Evolutionary conservation across 352 stramenopile genomes (phyloP), one percentile per base, ranked within the genome.

Genomic region (Globisporangium sylvaticum): DNA sequence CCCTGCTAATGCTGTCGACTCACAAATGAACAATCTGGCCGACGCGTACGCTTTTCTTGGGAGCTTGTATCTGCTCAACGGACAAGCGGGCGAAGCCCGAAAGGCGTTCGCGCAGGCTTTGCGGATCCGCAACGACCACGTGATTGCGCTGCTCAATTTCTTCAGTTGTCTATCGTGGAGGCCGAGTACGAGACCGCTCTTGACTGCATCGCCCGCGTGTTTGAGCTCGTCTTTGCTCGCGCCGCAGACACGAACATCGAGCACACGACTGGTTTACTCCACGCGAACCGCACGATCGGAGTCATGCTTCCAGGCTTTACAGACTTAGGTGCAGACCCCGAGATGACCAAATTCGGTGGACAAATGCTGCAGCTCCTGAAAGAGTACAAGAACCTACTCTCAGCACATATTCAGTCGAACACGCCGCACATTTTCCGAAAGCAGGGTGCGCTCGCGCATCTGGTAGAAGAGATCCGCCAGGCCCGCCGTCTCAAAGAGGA

Each of bases 341-440:
- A 72, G 2, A 54, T 80, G 20, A 14, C 20, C 10, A 29, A 62
- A 4, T 52, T 66, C 1, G 71, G 65, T 1, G 25, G 27, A 3
- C 67, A 81, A 27, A 62, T 87, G 58, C 60, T 81, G 0, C 44
- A 61, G 1, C 54, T 76, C 0, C 55, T 87, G 4, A 78, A 78
- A 32, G 75, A 83, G 22, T 87, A 87, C 58, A 70, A 69, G 20
- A 31, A 58, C 9, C 31, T 83, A 14, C 54, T 87, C n/a, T 77
- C 73, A 3, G 60, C 73, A 2, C 73, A 84, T 29, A 80, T 85
- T 34, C 68, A 82, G 55, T 68, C 72, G 2, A 81, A 78, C 55
- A 77, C 73, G 14, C 50, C 69, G n/a, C 72, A 80, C 4, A 80
- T 87, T n/a, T 84, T 83, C 32, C 68, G 73, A 4, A 81, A 73